Evolutionary conservation across 768 basidiomycete genomes (phyloP), one percentile per base, ranked within the genome.

Genomic region (Leucocoprinus sp.): DNA sequence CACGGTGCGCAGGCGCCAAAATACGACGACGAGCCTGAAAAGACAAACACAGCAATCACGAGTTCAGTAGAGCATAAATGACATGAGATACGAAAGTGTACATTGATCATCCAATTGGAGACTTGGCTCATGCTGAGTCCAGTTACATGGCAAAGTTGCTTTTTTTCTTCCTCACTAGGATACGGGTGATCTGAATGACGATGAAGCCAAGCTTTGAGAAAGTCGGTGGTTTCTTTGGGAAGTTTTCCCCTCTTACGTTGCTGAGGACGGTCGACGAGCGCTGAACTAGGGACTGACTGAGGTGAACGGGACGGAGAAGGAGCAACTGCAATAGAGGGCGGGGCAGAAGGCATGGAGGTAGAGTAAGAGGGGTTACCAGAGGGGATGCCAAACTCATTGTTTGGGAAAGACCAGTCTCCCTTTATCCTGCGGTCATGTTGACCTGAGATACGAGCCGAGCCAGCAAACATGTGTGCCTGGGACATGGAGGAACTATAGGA

Each of bases 91-190:
- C 31, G 38, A 27, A 39, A 29, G 70, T 64, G 47, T 34, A 72
- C 88, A 55, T 91, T 91, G 57, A 91, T 91, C 88, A 91, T 91
- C 88, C 88, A 91, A 61, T 91, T 91, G 42, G 85, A 88, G 0
- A 91, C 86, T 63, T 92, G 88, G 64, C 74, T 79, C 86, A 91
- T 91, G 66, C 81, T 86, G 52, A 92, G 66, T 19, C 86, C 86
- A 1, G 88, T 92, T 31, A 84, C 84, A 55, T 84, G 78, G 63
- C 88, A 91, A 53, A 92, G 66, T 59, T 86, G 84, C 58, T 90
- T 90, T 67, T 92, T 92, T 71, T 91, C 88, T 51, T 90, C 86
- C 61, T 92, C 88, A 54, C 79, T 82, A 24, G 88, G 88, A 61
- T 92, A 92, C 19, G 88, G 88, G 55, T 91, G 89, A 60, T 91